Evolutionary conservation across 1,284 basidiomycete species (phyloP).

Genomic region (Puccinia horiana): DNA sequence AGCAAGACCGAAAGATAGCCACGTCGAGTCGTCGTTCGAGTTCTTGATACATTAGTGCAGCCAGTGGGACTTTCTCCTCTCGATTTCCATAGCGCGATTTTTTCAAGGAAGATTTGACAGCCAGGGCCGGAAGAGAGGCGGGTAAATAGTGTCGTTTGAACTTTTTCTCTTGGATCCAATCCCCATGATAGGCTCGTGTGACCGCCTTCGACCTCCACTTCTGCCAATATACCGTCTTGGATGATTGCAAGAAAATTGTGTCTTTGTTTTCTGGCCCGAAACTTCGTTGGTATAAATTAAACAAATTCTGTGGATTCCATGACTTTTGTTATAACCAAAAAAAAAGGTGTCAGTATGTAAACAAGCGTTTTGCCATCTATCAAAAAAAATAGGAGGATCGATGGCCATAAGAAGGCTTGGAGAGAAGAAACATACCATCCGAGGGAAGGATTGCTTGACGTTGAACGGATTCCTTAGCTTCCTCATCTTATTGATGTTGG

Average conservation of each 20-base stretch:
- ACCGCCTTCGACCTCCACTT: constrained; percentile 88
- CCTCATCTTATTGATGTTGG: constrained; percentile 15
- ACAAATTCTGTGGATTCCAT: constrained; percentile 80
- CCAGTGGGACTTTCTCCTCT: constrained; percentile 66
- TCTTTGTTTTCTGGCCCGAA: constrained; percentile 63
- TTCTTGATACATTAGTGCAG: constrained; percentile 85
- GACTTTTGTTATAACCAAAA: constrained; percentile 49
- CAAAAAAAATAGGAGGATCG: too few relatives aligned
- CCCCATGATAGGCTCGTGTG: constrained; percentile 90
- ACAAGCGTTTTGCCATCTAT: background rate
- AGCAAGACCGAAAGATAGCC: constrained; percentile 85
- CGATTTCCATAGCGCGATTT: constrained; percentile 61
- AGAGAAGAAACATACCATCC: constrained; percentile 60
- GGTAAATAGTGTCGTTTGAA: constrained; percentile 97
- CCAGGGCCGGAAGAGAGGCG: constrained; percentile 78
- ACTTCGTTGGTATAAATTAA: constrained; percentile 73
- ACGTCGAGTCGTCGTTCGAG: constrained; percentile 93
- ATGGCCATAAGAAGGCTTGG: too few relatives aligned
- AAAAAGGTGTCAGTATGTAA: constrained; percentile 17
- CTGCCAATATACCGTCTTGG: constrained; percentile 80
- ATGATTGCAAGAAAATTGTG: constrained; percentile 66
- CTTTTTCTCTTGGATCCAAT: constrained; percentile 85
- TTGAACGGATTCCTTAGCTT: constrained; percentile 58
- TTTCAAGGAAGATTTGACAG: constrained; percentile 63
- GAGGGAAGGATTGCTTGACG: constrained; percentile 61